Conservation (phyloP, 352 stramenopile species). For the Globisporangium nodosum region DNA sequence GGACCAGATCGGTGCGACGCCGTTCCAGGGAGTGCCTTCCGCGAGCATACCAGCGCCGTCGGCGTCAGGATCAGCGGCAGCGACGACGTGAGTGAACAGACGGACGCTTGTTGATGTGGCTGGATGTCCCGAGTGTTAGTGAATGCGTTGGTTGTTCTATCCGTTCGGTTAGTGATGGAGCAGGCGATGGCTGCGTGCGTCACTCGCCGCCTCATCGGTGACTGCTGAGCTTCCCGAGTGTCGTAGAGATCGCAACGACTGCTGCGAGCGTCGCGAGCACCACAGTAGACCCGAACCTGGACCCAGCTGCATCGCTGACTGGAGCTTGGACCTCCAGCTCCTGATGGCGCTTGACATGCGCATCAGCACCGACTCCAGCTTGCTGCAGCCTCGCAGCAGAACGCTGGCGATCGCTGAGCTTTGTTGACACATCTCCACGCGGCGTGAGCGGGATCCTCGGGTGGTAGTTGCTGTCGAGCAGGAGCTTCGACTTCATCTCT, state of each 20-base stretch:
- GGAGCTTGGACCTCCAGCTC: too few relatives aligned
- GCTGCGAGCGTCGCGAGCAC: slow-evolving; percentile 9
- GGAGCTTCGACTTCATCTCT: slow-evolving; percentile 31
- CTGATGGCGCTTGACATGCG: not conserved
- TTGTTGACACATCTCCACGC: not conserved
- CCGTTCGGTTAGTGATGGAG: too few relatives aligned
- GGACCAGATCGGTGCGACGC: slow-evolving; percentile 26
- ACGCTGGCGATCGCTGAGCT: not conserved
- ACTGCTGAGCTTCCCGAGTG: slow-evolving; percentile 1
- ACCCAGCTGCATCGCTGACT: not conserved
- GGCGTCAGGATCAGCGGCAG: not conserved
- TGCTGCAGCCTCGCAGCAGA: not conserved
- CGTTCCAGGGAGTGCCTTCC: slow-evolving; percentile 3
- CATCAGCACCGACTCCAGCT: not conserved
- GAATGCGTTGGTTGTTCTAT: not conserved
- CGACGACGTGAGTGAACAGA: not conserved
- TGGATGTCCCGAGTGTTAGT: not conserved
- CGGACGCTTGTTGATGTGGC: not conserved
- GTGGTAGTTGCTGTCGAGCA: slow-evolving; percentile 10
- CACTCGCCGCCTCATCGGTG: not conserved
- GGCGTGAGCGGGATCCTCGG: slow-evolving; percentile 15
- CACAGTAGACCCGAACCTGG: not conserved
- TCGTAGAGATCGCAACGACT: slow-evolving; percentile 10
- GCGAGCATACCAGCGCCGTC: not conserved
- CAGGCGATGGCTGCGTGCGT: too few relatives aligned